Evolutionary conservation across 192 early-diverging fungal species (phyloP).

Genomic region (Phlyctochytrium planicorne): DNA sequence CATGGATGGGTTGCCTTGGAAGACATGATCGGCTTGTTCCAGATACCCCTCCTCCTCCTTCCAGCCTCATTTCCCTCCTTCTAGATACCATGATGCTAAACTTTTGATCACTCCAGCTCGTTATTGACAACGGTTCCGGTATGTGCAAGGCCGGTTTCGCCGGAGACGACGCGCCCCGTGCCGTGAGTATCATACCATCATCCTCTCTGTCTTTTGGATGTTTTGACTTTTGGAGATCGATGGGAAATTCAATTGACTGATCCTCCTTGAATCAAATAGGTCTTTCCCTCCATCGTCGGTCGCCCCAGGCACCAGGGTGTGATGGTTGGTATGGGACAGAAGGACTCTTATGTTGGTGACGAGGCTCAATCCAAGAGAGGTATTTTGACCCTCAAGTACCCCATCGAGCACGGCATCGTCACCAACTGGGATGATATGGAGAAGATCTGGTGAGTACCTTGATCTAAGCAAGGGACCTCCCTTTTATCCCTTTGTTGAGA

Average conservation of each 20-base stretch:
- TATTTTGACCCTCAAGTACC: constrained; percentile 70
- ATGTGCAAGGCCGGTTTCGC: constrained; percentile 76
- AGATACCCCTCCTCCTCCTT: not conserved
- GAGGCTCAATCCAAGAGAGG: constrained; percentile 72
- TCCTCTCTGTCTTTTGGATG: not conserved
- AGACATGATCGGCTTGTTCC: not conserved
- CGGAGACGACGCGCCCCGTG: constrained; percentile 68
- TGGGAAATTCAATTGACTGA: not conserved
- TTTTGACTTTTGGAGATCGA: too few relatives aligned
- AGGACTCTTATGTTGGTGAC: constrained; percentile 74
- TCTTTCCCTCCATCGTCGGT: constrained; percentile 71
- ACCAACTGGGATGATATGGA: constrained; percentile 81
- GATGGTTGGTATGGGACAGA: constrained; percentile 73
- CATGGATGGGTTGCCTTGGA: not conserved
- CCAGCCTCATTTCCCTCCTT: constrained; percentile 4
- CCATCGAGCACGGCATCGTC: constrained; percentile 75
- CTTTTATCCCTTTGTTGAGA: too few relatives aligned
- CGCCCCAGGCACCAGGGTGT: constrained; percentile 70
- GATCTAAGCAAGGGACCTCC: too few relatives aligned
- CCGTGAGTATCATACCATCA: constrained; percentile 43
- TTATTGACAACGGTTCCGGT: constrained; percentile 72
- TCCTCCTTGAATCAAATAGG: constrained; percentile 20
- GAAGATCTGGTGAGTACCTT: constrained; percentile 62
- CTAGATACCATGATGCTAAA: not conserved
- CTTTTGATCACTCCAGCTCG: constrained; percentile 31